Percentiles rank a stretch among this genome's conserved stretches.
These are phyloP conservation scores for Mediolabrus comicus DNA, from an alignment of 108 stramenopile species.

Conservation along the genomic window DNA sequence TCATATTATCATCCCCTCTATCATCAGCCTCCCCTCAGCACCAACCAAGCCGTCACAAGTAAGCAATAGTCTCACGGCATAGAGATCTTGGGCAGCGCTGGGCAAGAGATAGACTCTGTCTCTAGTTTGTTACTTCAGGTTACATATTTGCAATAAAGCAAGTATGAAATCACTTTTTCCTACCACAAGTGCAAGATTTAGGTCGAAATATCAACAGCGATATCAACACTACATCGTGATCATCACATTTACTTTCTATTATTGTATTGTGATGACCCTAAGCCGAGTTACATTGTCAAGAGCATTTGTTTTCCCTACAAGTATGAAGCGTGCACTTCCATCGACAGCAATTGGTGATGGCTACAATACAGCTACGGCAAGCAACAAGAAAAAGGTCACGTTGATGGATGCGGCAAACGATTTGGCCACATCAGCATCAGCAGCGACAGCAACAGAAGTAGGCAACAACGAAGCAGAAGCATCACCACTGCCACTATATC, in stretches of 20 bases:
- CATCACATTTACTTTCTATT: not conserved
- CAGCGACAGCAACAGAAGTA: not conserved
- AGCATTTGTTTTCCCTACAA: not conserved
- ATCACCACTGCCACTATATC: conserved; percentile 52
- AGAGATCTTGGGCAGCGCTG: too few relatives aligned
- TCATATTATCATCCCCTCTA: too few relatives aligned
- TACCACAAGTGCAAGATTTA: too few relatives aligned
- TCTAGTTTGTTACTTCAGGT: too few relatives aligned
- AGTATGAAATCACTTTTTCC: too few relatives aligned
- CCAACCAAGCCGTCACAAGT: too few relatives aligned
- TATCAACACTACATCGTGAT: not conserved
- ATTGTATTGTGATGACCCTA: not conserved
- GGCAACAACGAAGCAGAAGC: not conserved
- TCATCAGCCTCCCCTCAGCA: too few relatives aligned
- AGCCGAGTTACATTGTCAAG: not conserved
- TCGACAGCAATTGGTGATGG: not conserved
- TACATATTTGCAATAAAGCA: too few relatives aligned
- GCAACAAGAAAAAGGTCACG: not conserved
- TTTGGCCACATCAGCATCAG: not conserved
- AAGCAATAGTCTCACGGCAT: too few relatives aligned
- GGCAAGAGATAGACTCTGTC: too few relatives aligned
- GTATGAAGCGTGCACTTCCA: not conserved
- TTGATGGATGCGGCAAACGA: not conserved
- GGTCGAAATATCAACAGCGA: not conserved
- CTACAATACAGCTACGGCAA: too few relatives aligned